Evolutionary conservation across 306 rosid species (phyloP).

Genomic region (Heteromeles arbutifolia): DNA sequence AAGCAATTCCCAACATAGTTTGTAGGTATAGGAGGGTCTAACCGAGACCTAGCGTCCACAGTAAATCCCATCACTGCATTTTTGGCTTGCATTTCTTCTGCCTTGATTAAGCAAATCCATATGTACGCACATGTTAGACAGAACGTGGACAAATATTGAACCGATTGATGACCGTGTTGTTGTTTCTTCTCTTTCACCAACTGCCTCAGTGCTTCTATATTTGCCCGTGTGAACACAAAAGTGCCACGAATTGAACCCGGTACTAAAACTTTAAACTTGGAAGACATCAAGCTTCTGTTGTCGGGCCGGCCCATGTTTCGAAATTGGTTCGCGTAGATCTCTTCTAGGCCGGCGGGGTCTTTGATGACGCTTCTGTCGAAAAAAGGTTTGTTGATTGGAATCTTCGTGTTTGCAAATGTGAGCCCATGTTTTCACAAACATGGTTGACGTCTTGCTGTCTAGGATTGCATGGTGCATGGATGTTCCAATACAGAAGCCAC

Average conservation of each 20-base stretch:
- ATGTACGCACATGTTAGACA: slow-evolving; percentile 8
- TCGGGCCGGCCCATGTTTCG: not conserved
- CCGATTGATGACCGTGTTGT: not conserved
- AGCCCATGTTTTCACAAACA: slow-evolving; percentile 24
- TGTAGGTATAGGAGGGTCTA: slow-evolving; percentile 12
- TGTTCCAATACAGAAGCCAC: slow-evolving; percentile 37
- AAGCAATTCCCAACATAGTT: slow-evolving; percentile 24
- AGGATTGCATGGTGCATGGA: slow-evolving; percentile 36
- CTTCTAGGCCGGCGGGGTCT: not conserved
- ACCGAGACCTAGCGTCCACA: slow-evolving; percentile 1
- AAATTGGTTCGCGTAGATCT: not conserved
- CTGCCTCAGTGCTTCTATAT: not conserved
- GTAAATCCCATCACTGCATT: not conserved
- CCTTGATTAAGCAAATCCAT: slow-evolving; percentile 15
- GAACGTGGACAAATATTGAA: slow-evolving; percentile 9
- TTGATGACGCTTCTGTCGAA: slow-evolving; percentile 4
- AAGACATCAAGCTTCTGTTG: slow-evolving; percentile 2
- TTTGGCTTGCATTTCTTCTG: not conserved
- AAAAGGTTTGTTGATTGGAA: not conserved
- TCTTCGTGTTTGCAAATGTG: slow-evolving; percentile 4
- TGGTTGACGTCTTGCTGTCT: slow-evolving; percentile 31
- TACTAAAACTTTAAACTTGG: not conserved
- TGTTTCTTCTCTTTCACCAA: not conserved
- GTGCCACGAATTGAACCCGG: slow-evolving; percentile 6
- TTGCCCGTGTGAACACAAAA: not conserved